Percentiles rank a stretch among this genome's conserved stretches.
These are phyloP conservation scores for Syzygium jambos DNA, from an alignment of 345 rosid genomes.

Conservation along the genomic window DNA sequence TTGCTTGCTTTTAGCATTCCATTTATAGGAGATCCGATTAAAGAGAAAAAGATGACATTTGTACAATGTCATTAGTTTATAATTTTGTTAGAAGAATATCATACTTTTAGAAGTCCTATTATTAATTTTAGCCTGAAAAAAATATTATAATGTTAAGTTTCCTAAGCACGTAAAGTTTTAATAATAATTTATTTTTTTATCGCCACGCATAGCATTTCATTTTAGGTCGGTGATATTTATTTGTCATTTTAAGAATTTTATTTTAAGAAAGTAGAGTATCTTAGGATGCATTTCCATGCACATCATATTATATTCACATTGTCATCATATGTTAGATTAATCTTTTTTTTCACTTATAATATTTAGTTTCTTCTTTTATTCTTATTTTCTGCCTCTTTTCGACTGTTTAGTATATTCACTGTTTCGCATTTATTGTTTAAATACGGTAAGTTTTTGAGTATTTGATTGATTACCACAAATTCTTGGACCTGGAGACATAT, in stretches of 20 bases:
- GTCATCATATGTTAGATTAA: neutral
- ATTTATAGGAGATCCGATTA: neutral
- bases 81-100: no score
- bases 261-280: neutral
- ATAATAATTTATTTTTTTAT: neutral
- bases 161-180: neutral
- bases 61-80: neutral
- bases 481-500: neutral
- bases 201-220: neutral
- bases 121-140: neutral
- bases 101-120: neutral
- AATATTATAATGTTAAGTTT: neutral
- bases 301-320: neutral
- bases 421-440: no score
- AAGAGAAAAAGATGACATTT: neutral
- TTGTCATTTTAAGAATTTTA: neutral
- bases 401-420: no score
- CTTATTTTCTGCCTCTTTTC: no score
- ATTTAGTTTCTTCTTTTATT: neutral
- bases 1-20: neutral
- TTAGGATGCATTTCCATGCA: neutral
- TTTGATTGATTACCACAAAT: neutral
- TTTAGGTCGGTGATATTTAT: neutral
- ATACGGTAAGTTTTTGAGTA: neutral
- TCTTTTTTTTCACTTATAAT: neutral